These are phyloP conservation scores for Actinidia arguta DNA, from an alignment of 179 eudicot species.

Conservation along the genomic window DNA sequence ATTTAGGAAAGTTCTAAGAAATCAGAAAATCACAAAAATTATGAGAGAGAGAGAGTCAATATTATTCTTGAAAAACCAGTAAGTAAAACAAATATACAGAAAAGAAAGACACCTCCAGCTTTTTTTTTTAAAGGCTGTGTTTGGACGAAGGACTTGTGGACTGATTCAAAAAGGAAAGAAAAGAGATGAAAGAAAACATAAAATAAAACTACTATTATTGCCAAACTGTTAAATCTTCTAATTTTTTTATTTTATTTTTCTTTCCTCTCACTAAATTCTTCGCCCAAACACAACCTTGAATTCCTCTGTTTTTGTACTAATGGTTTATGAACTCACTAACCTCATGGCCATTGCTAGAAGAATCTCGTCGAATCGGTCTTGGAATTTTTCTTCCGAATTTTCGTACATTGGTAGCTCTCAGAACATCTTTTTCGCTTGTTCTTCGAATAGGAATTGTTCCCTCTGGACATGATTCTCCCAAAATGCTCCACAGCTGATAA, in stretches of 20 bases:
- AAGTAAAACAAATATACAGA: too few relatives aligned
- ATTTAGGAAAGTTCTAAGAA: not conserved
- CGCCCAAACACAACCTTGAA: not conserved
- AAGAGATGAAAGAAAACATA: too few relatives aligned
- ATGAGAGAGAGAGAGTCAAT: not conserved
- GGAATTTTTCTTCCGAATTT: slow-evolving; percentile 66
- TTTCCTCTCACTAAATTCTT: not conserved
- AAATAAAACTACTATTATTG: too few relatives aligned
- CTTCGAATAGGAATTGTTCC: slow-evolving; percentile 92
- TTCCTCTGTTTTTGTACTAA: too few relatives aligned
- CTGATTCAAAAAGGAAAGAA: too few relatives aligned
- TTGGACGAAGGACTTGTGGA: too few relatives aligned
- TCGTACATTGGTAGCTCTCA: slow-evolving; percentile 54
- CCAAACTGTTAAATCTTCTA: not conserved
- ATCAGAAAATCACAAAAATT: not conserved
- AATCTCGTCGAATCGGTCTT: slow-evolving; percentile 59
- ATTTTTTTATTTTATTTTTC: too few relatives aligned
- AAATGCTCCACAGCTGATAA: slow-evolving; percentile 75
- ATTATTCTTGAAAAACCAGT: too few relatives aligned
- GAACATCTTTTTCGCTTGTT: slow-evolving; percentile 75
- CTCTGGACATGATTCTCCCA: slow-evolving; percentile 72
- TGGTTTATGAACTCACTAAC: slow-evolving; percentile 34
- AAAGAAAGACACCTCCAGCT: too few relatives aligned
- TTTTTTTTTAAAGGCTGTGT: too few relatives aligned
- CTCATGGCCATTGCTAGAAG: slow-evolving; percentile 71